Evolutionary conservation across 495 filamentous ascomycete genomes (phyloP), one percentile per base, ranked within the genome.

Genomic region (Cercophora sp.): DNA sequence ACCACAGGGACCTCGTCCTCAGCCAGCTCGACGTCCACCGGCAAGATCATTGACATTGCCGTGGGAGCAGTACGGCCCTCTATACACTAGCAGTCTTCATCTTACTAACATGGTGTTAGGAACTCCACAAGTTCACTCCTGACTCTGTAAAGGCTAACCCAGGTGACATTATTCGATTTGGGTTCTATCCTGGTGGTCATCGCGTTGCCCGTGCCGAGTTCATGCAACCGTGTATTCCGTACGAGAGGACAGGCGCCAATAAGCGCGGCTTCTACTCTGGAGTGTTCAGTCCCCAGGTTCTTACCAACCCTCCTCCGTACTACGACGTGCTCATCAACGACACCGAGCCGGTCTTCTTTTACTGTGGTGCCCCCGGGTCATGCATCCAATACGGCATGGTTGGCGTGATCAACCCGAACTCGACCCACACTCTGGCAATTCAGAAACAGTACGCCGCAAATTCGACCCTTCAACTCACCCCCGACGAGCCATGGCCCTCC

Each of bases 121-220:
- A 66, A 48, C 62, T 63, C 1, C 63, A 67, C 29, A 59, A 52
- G 13, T 75, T 71, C 44, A 56, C 22, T 5, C 74, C 72, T 5
- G 58, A 67, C 32, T 27, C 59, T 10, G 42, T 58, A 6, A 63
- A 37, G 31, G 70, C 72, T 16, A 57, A 62, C 5, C 56, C 68
- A 23, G 71, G 70, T 16, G 71, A 75, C 59, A 67, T 60, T 8
- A 63, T 75, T 37, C 59, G 71, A 42, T 86, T 84, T 62, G 59
- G 69, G 25, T 84, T 86, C 70, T 84, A 71, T 58, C 79, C 83
- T 3, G 55, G 63, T 48, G 81, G 81, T 55, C 83, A 85, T 54
- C 77, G 77, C 1, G 83, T 85, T 8, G 75, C 71, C 5, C 71
- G 76, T 24, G 73, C 81, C 4, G 78, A 72, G n/a, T 85, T 71